Percentiles rank a stretch among this genome's conserved stretches.
These are phyloP conservation scores for Tephrocybe sp. DNA, from an alignment of 768 basidiomycete genomes.

Conservation along the genomic window DNA sequence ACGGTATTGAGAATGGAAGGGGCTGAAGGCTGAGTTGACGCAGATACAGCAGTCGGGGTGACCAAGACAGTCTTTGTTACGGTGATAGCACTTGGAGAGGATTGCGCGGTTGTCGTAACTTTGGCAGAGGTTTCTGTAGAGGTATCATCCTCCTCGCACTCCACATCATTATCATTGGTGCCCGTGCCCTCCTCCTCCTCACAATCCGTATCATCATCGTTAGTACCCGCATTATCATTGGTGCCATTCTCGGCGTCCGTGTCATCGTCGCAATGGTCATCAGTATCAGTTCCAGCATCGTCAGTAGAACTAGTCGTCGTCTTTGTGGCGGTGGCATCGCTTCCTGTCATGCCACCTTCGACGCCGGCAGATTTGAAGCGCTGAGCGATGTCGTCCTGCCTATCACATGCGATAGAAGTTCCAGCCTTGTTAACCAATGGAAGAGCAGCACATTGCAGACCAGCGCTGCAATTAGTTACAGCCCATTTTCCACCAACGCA, in stretches of 20 bases:
- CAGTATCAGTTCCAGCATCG: conserved; percentile 7
- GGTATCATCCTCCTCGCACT: conserved; percentile 7
- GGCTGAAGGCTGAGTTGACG: conserved; percentile 1
- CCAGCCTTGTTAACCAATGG: conserved; percentile 48
- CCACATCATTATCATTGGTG: conserved; percentile 1
- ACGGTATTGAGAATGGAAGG: not conserved
- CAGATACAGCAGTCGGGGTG: conserved; percentile 12
- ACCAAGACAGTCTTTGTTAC: conserved; percentile 7
- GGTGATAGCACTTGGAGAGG: not conserved
- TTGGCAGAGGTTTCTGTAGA: conserved; percentile 4
- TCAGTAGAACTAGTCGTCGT: conserved; percentile 7
- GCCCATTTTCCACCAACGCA: conserved; percentile 40
- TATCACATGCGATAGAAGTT: conserved; percentile 43
- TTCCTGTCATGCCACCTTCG: conserved; percentile 32
- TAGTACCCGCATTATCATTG: conserved; percentile 8
- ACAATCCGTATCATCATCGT: conserved; percentile 1
- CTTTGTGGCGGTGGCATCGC: not conserved
- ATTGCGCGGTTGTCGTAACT: conserved; percentile 3
- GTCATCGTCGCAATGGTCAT: conserved; percentile 9
- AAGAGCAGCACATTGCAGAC: conserved; percentile 43
- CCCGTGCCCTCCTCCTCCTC: conserved; percentile 5
- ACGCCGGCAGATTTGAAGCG: conserved; percentile 43
- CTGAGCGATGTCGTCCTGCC: conserved; percentile 32
- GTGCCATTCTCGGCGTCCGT: conserved; percentile 8
- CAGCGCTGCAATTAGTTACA: conserved; percentile 32